These are phyloP conservation scores for Aspergillus sp. DNA, from an alignment of 2,329 filamentous ascomycete genomes.

Conservation along the genomic window DNA sequence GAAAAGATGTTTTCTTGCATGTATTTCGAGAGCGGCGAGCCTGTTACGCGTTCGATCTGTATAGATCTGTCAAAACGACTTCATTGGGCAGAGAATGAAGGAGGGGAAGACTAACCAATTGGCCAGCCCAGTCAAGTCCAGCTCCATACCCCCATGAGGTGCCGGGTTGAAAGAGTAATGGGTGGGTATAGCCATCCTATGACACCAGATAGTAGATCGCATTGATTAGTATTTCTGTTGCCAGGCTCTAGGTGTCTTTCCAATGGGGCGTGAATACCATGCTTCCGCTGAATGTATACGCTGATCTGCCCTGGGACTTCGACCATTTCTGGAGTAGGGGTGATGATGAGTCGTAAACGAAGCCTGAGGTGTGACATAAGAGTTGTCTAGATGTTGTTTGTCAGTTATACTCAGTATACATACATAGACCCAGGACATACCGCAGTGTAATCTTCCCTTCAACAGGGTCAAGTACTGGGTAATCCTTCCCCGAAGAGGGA, in stretches of 20 bases:
- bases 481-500: neutral
- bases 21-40: neutral
- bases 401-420: neutral
- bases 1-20: neutral
- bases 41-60: constrained; percentile 1
- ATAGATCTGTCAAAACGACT: neutral
- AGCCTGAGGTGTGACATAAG: neutral
- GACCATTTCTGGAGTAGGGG: neutral
- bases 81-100: no score
- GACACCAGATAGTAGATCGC: neutral
- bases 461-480: neutral
- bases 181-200: neutral
- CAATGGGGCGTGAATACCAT: neutral
- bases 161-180: neutral
- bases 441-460: neutral
- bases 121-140: neutral
- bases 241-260: neutral
- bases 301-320: neutral
- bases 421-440: neutral
- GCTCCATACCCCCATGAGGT: neutral
- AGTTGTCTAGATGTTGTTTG: neutral
- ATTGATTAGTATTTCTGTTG: neutral
- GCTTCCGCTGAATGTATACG: neutral
- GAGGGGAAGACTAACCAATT: neutral
- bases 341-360: neutral